Evolutionary conservation across 176 grass and related monocot genomes (phyloP).

Genomic region (Lolium perenne): DNA sequence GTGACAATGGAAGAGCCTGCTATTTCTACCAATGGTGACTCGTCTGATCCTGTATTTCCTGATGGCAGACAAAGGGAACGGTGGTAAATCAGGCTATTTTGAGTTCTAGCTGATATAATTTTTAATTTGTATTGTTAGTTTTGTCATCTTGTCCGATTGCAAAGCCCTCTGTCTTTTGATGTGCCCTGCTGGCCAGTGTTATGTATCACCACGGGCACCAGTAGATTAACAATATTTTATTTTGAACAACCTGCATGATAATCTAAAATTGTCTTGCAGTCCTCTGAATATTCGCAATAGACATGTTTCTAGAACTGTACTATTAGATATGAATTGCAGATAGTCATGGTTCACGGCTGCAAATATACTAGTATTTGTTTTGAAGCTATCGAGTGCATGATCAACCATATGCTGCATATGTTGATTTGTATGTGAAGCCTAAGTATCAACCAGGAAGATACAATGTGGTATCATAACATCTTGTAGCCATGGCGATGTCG

Average conservation of each 20-base stretch:
- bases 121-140: conserved; percentile 16
- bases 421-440: neutral
- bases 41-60: conserved; percentile 67
- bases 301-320: neutral
- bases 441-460: too few relatives aligned
- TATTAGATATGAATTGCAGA: neutral
- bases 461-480: too few relatives aligned
- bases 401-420: neutral
- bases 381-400: neutral
- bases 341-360: neutral
- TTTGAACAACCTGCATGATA: too few relatives aligned
- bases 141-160: conserved; percentile 29
- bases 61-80: conserved; percentile 80
- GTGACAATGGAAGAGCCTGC: conserved; percentile 14
- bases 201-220: conserved; percentile 16
- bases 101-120: conserved; percentile 29
- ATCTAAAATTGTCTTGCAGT: neutral
- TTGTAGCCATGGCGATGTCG: too few relatives aligned
- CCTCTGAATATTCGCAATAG: neutral
- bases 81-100: conserved; percentile 61
- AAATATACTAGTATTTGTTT: neutral
- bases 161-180: conserved; percentile 34
- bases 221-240: neutral
- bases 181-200: conserved; percentile 23
- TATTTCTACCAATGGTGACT: conserved; percentile 31